phyloP scores from a whole-genome alignment of 2,329 filamentous ascomycete species.

The Calonectria hawksworthii region DNA sequence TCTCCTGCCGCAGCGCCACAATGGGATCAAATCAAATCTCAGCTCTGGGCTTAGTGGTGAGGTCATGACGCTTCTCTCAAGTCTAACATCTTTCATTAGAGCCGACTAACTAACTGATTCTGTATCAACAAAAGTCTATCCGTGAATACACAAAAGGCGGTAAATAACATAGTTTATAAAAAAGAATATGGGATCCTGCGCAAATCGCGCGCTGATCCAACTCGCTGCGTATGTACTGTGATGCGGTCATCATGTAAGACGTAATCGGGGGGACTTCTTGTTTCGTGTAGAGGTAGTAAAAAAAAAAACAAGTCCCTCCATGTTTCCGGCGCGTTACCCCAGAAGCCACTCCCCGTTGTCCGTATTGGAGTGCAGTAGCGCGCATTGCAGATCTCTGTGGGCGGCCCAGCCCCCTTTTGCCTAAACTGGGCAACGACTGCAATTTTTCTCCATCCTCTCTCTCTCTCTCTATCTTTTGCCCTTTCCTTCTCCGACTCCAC shows the following conservation, averaged over 20 bases:
- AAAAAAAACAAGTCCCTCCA: conserved; percentile 27
- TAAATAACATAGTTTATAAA: not conserved
- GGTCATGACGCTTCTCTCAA: not conserved
- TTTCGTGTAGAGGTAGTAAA: not conserved
- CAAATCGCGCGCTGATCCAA: conserved; percentile 7
- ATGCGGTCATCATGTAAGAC: conserved; percentile 2
- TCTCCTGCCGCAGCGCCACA: conserved; percentile 28
- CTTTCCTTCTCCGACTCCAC: not conserved
- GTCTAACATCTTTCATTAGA: conserved; percentile 9
- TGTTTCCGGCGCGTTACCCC: conserved; percentile 40
- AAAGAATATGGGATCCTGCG: not conserved
- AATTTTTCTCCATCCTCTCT: not conserved
- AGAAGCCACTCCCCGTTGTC: conserved; percentile 34
- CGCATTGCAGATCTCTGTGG: conserved; percentile 22
- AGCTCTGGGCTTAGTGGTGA: not conserved
- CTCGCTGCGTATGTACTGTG: conserved; percentile 7
- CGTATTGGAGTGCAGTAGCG: conserved; percentile 20
- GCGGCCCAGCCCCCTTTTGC: conserved; percentile 24
- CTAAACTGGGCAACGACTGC: conserved; percentile 13
- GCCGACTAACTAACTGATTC: not conserved
- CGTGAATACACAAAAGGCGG: not conserved
- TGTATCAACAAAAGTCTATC: conserved; percentile 8
- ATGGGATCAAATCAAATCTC: conserved; percentile 19
- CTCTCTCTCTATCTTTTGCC: not conserved
- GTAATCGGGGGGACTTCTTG: not conserved